phyloP scores from a whole-genome alignment of 2,329 filamentous ascomycete species.

The Fusarium hostae region DNA sequence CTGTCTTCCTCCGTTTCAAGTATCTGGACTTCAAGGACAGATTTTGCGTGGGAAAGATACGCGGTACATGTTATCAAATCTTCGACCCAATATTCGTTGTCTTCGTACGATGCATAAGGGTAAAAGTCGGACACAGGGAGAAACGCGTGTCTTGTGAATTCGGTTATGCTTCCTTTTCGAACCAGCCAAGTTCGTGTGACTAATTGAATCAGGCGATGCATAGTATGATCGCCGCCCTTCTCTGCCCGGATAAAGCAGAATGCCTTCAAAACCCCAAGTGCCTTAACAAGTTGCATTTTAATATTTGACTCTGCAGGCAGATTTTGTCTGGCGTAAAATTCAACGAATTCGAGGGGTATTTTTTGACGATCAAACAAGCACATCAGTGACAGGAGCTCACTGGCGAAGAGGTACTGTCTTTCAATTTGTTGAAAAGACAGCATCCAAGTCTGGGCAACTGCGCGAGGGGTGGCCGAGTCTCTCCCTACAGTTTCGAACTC shows the following conservation, averaged over 20 bases:
- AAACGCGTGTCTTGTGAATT: slow-evolving; percentile 39
- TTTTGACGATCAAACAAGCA: slow-evolving; percentile 46
- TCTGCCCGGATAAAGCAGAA: slow-evolving; percentile 45
- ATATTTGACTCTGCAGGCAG: rapidly evolving
- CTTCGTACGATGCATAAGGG: slow-evolving; percentile 34
- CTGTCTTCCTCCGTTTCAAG: slow-evolving; percentile 19
- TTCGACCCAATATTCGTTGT: background rate
- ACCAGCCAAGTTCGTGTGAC: slow-evolving; percentile 47
- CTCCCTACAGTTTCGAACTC: slow-evolving; percentile 47
- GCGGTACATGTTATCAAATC: slow-evolving; percentile 13
- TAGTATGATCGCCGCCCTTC: slow-evolving; percentile 30
- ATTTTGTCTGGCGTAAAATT: background rate
- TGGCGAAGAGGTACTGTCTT: slow-evolving; percentile 34
- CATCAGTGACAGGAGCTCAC: slow-evolving; percentile 49
- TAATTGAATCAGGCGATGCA: slow-evolving; percentile 52
- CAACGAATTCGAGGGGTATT: slow-evolving; percentile 41
- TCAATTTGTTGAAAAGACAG: slow-evolving; percentile 51
- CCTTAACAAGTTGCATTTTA: slow-evolving; percentile 9
- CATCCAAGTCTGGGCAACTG: slow-evolving; percentile 49
- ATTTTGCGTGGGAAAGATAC: slow-evolving; percentile 43
- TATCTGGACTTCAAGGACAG: slow-evolving; percentile 28
- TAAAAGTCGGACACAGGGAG: slow-evolving; percentile 32
- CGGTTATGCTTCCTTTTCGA: background rate
- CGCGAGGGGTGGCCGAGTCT: slow-evolving; percentile 41
- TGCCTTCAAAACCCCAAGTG: slow-evolving; percentile 37